Percentiles rank a stretch among this genome's conserved stretches.
Evolutionary conservation across 2,329 filamentous ascomycete genomes (phyloP).

Genomic region (Helminthosporium solani): DNA sequence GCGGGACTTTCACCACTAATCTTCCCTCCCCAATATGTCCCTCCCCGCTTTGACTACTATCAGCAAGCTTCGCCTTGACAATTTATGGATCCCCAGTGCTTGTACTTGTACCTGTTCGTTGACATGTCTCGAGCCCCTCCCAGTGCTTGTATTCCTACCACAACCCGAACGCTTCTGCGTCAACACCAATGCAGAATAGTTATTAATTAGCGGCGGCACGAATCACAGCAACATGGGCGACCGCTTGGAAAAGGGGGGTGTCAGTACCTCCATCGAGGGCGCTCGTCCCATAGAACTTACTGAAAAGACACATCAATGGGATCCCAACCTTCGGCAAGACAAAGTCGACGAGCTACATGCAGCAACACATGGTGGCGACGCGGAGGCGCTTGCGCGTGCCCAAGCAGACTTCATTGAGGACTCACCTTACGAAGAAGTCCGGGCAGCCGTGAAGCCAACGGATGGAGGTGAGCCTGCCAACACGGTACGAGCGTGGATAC

Average conservation of each 20-base stretch:
- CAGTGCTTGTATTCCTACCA: background rate
- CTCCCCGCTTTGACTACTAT: background rate
- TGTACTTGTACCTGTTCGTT: background rate
- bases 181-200: background rate
- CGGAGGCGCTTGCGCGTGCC: constrained; percentile 15
- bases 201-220: background rate
- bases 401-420: constrained; percentile 19
- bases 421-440: constrained; percentile 29
- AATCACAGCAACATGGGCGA: constrained; percentile 5
- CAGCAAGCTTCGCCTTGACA: too few species aligned
- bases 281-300: constrained; percentile 3
- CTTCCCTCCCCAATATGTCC: background rate
- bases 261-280: constrained; percentile 9
- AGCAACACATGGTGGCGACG: constrained; percentile 18
- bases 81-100: too few species aligned
- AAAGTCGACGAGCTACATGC: constrained; percentile 20
- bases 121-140: background rate
- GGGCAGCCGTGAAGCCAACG: constrained; percentile 48
- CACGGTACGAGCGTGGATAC: constrained; percentile 49
- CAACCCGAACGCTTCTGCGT: background rate
- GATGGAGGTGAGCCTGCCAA: constrained; percentile 49
- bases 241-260: constrained; percentile 1
- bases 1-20: background rate
- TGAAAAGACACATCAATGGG: constrained; percentile 22
- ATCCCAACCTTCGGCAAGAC: constrained; percentile 23